Conservation (phyloP, 768 basidiomycete species). For the Phanerochaete carnosa region DNA sequence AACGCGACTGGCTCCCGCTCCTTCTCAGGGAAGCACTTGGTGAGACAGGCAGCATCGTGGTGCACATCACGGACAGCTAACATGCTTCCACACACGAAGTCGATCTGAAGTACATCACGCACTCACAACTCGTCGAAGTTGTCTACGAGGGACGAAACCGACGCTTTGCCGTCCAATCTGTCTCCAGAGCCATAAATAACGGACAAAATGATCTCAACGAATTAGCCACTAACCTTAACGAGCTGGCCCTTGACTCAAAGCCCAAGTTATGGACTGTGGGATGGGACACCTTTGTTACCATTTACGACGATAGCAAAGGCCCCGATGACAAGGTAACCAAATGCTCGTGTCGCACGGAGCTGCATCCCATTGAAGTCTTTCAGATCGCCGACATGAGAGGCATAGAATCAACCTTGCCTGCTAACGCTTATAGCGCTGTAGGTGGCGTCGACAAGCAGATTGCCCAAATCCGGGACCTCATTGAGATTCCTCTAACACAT, state of each 20-base stretch:
- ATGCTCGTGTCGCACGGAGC: background rate
- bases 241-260: slow-evolving; percentile 35
- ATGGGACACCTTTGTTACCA: slow-evolving; percentile 64
- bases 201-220: slow-evolving; percentile 22
- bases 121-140: slow-evolving; percentile 58
- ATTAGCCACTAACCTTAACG: no score
- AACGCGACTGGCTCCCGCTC: slow-evolving; percentile 65
- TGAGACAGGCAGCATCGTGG: slow-evolving; percentile 31
- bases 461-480: slow-evolving; percentile 74
- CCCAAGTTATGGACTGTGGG: slow-evolving; percentile 55
- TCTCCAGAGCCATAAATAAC: slow-evolving; percentile 30
- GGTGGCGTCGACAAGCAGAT: slow-evolving; percentile 91
- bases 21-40: slow-evolving; percentile 67
- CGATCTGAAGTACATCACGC: slow-evolving; percentile 65
- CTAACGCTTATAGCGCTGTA: slow-evolving; percentile 73
- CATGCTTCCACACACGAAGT: slow-evolving; percentile 37
- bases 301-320: slow-evolving; percentile 27
- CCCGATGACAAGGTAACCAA: background rate
- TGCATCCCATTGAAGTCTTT: background rate
- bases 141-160: slow-evolving; percentile 58
- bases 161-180: slow-evolving; percentile 51
- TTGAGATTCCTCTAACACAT: slow-evolving; percentile 82
- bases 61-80: background rate
- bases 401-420: slow-evolving; percentile 12
- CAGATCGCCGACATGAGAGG: background rate